Evolutionary conservation across 495 filamentous ascomycete genomes (phyloP).

Genomic region (Clavariopsis aquatica): DNA sequence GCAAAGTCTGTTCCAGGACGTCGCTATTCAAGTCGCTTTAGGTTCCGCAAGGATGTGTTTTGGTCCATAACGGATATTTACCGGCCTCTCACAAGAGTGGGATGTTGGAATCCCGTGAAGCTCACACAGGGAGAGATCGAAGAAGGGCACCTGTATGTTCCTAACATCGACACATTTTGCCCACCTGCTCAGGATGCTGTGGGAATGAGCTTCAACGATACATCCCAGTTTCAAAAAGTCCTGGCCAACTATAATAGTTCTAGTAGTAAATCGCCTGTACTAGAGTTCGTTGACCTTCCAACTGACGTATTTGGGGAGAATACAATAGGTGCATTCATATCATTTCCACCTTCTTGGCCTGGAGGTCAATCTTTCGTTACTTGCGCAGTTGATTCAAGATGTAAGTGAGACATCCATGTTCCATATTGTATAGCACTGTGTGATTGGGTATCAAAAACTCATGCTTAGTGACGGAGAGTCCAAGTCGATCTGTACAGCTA

Average conservation of each 20-base stretch:
- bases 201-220: not conserved
- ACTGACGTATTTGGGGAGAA: not conserved
- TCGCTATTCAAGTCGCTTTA: conserved; percentile 1
- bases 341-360: conserved; percentile 11
- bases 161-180: not conserved
- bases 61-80: not conserved
- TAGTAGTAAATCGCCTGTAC: not conserved
- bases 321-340: not conserved
- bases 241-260: not conserved
- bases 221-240: not conserved
- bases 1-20: not conserved
- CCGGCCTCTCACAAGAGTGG: conserved; percentile 1
- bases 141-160: not conserved
- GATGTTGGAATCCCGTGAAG: not conserved
- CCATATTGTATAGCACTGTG: no score
- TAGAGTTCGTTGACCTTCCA: not conserved
- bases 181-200: not conserved
- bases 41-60: conserved; percentile 6
- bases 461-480: no score
- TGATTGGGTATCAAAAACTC: no score
- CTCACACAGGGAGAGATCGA: not conserved
- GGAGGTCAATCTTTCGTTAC: conserved; percentile 8
- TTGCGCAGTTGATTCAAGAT: conserved; percentile 9
- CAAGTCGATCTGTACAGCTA: no score
- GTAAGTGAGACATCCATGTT: no score